Conservation (phyloP, 108 stramenopile species). For the Aurantiochytrium sp. region DNA sequence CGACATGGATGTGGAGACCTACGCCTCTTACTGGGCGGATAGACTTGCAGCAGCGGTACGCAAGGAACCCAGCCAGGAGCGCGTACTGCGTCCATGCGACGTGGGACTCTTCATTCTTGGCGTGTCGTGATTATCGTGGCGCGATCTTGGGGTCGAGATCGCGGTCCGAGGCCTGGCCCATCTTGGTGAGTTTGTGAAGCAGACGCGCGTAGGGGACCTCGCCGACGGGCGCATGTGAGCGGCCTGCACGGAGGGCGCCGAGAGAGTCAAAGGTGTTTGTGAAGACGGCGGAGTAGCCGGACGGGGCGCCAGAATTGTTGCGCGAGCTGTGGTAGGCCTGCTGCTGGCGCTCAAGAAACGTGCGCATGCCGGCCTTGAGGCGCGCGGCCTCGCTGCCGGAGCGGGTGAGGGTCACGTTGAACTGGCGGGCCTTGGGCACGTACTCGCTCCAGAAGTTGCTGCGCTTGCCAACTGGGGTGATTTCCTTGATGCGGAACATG, state of each 20-base stretch:
- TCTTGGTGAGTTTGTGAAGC: neutral
- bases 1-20: too few species aligned
- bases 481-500: constrained; percentile 68
- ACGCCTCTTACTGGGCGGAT: too few species aligned
- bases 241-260: neutral
- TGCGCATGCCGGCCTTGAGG: neutral
- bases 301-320: too few species aligned
- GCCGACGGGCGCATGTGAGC: neutral
- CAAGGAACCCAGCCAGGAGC: too few species aligned
- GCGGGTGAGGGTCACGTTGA: neutral
- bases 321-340: too few species aligned
- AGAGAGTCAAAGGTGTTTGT: neutral
- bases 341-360: neutral
- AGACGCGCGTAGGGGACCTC: neutral
- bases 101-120: too few species aligned
- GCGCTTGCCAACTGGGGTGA: neutral
- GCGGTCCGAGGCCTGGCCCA: neutral
- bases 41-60: too few species aligned
- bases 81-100: too few species aligned
- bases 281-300: neutral
- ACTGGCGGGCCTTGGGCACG: neutral
- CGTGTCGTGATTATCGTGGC: too few species aligned
- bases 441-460: neutral
- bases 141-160: too few species aligned
- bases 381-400: neutral